These are phyloP conservation scores for Suillus fuscotomentosus DNA, from an alignment of 768 basidiomycete species.

Conservation along the genomic window DNA sequence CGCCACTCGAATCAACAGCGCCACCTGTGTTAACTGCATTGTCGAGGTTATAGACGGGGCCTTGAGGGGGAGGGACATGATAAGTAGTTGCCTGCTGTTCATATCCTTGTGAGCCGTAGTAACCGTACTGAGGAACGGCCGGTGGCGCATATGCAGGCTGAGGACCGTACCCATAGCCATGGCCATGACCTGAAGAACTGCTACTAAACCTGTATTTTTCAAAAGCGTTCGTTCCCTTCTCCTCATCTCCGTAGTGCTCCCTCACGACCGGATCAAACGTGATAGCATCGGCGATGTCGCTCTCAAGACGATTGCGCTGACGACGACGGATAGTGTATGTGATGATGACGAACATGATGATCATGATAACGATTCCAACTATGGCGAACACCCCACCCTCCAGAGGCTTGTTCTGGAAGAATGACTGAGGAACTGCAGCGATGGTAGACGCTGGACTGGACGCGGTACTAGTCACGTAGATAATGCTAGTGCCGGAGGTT, in stretches of 20 bases:
- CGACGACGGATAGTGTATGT: constrained; percentile 52
- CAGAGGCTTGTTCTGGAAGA: constrained; percentile 67
- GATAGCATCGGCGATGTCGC: constrained; percentile 41
- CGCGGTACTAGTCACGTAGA: constrained; percentile 31
- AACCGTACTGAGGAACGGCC: constrained; percentile 14
- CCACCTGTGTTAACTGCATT: constrained; percentile 13
- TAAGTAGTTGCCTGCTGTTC: constrained; percentile 19
- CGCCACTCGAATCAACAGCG: constrained; percentile 2
- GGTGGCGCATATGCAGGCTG: constrained; percentile 17
- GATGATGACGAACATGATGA: constrained; percentile 41
- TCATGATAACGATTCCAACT: constrained; percentile 46
- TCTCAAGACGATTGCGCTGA: constrained; percentile 37
- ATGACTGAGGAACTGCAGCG: constrained; percentile 32
- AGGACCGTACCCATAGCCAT: constrained; percentile 19
- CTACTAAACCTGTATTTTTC: constrained; percentile 24
- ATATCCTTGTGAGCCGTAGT: constrained; percentile 15
- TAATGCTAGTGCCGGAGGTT: constrained; percentile 23
- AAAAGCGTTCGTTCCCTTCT: constrained; percentile 14
- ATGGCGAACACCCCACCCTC: constrained; percentile 57
- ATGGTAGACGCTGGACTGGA: constrained; percentile 25
- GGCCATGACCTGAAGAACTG: constrained; percentile 25
- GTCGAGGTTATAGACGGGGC: constrained; percentile 12
- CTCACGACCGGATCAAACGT: constrained; percentile 47
- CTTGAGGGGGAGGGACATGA: constrained; percentile 8
- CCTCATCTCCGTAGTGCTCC: constrained; percentile 25